Base-by-base conservation (phyloP, 148 eudicot genomes). In the Dianthus caryophyllus region DNA sequence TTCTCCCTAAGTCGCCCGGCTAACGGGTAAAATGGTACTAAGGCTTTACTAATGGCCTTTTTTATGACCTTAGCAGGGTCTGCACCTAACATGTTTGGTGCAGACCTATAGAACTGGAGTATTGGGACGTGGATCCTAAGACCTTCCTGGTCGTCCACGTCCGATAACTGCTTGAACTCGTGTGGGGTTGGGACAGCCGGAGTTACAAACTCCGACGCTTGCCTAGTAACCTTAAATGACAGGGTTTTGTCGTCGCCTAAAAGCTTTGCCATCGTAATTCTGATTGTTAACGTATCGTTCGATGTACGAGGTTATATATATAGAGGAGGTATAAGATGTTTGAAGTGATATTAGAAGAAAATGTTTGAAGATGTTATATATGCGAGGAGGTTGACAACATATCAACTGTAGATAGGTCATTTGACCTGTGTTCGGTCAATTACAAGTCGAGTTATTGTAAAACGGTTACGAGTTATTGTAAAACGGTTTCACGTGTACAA, bases 1-100 rank as follows among this genome's bases (percentile, higher is more conserved):
- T 67, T 71, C 64, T 80, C 80, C 62, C 66, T 80, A 15, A 80
- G 20, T 64, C 83, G 63, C n/a, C 83, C 83, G 0, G 83, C 83
- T 9, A 75, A 73, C 1, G 83, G 83, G 63, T 80, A 76, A 66
- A 76, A 80, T 25, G 51, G 38, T 26, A 80, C 83, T 66, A 80
- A 61, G 1, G 83, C 80, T 61, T 69, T 78, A 6, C 77, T 76
- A 22, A 76, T 43, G 0, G 83, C 80, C 57, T 73, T 77, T 63
- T 66, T 80, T 20, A 80, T 69, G 48, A 77, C 77, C 67, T 43
- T 73, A 1, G 43, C 75, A 6, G 83, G 80, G 61, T 80, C 77
- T n/a, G 47, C 33, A 33, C 57, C 25, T 43, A 25, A 0, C 66
- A 44, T 63, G 17, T 51, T 18, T 38, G 61, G 56, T 10, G 71